A percentile compares a stretch with the other conserved stretches of the same genome.
phyloP scores from a whole-genome alignment of 331 rosid species.

The Quercus lobata region DNA sequence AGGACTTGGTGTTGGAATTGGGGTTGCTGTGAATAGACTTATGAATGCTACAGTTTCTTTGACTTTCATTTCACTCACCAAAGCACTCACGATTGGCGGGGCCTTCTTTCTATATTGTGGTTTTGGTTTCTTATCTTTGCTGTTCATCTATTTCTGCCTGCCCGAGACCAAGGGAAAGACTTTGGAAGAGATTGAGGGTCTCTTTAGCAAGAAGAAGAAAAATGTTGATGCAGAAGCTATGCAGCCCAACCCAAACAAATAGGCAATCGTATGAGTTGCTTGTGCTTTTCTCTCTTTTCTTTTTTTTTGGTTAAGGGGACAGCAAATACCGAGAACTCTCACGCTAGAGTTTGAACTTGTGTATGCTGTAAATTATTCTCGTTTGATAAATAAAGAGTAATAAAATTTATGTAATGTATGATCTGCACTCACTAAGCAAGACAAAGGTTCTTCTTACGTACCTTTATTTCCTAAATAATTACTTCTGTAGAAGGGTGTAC shows the following conservation, averaged over 20 bases:
- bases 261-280: too few species aligned
- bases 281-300: too few species aligned
- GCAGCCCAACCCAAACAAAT: not conserved
- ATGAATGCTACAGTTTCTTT: conserved; percentile 71
- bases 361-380: too few species aligned
- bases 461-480: too few species aligned
- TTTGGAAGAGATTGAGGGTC: conserved; percentile 69
- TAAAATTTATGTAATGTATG: too few species aligned
- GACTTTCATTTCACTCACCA: conserved; percentile 54
- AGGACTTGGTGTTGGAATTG: conserved; percentile 59
- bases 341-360: too few species aligned
- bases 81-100: conserved; percentile 76
- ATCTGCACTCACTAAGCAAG: too few species aligned
- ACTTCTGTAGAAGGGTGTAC: too few species aligned
- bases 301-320: too few species aligned
- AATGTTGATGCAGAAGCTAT: not conserved
- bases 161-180: conserved; percentile 83
- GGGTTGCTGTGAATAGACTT: conserved; percentile 70
- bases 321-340: too few species aligned
- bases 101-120: conserved; percentile 71
- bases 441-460: too few species aligned
- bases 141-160: conserved; percentile 51
- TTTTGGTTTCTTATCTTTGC: conserved; percentile 48
- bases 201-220: conserved; percentile 30
- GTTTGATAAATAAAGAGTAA: too few species aligned